Percentiles rank a stretch among this genome's conserved stretches.
Evolutionary conservation across 2,329 filamentous ascomycete species (phyloP).

Genomic region (Fulvia fulva): DNA sequence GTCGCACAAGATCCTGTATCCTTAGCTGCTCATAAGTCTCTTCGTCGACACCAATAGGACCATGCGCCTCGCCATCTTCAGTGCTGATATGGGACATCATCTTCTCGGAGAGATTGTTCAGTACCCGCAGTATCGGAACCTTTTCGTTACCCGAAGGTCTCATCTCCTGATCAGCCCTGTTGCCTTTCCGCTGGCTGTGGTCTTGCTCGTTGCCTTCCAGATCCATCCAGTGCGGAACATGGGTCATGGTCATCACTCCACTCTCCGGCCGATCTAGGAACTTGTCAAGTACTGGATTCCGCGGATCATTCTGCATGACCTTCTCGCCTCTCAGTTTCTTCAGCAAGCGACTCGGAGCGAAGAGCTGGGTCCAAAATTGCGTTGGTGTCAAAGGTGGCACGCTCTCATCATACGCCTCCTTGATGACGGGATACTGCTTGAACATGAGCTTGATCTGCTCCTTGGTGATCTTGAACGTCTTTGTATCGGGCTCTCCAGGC

Average conservation of each 20-base stretch:
- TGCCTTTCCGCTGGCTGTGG: constrained; percentile 80
- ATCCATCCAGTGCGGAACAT: constrained; percentile 86
- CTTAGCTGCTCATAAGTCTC: constrained; percentile 69
- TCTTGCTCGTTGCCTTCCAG: constrained; percentile 93
- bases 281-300: constrained; percentile 77
- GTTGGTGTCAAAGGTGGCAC: constrained; percentile 64
- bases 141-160: constrained; percentile 68
- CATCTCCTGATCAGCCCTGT: constrained; percentile 88
- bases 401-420: constrained; percentile 87
- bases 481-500: constrained; percentile 62
- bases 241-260: constrained; percentile 47
- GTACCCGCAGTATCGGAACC: constrained; percentile 79
- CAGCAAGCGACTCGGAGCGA: constrained; percentile 73
- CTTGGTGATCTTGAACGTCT: constrained; percentile 78
- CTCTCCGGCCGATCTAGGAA: constrained; percentile 69
- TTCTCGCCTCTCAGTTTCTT: constrained; percentile 91
- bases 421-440: constrained; percentile 84
- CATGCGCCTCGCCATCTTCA: constrained; percentile 65
- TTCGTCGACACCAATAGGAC: constrained; percentile 65
- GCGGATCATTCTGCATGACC: constrained; percentile 69
- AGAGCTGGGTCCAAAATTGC: constrained; percentile 92
- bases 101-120: constrained; percentile 90
- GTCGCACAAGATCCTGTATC: constrained; percentile 74
- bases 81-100: constrained; percentile 85
- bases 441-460: constrained; percentile 94